Percentiles rank a stretch among this genome's conserved stretches.
phyloP scores from a whole-genome alignment of 805 yeast species.

The Candida montana region DNA sequence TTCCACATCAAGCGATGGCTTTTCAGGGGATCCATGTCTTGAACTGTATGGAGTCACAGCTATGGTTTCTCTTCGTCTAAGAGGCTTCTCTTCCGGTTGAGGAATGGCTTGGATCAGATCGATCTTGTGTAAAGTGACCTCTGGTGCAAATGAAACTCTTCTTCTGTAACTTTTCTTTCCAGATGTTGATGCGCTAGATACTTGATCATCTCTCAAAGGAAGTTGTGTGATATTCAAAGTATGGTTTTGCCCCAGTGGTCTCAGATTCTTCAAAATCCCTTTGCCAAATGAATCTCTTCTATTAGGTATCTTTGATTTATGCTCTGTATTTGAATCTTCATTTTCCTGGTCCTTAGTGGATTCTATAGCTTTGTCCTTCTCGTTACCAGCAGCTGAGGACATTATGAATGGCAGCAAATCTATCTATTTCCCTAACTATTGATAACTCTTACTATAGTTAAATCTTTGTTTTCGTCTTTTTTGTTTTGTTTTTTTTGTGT shows the following conservation, averaged over 20 bases:
- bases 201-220: slow-evolving; percentile 13
- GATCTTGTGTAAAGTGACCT: slow-evolving; percentile 26
- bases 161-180: slow-evolving; percentile 19
- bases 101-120: slow-evolving; percentile 15
- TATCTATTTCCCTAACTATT: no score
- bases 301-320: slow-evolving; percentile 7
- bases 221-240: slow-evolving; percentile 16
- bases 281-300: slow-evolving; percentile 22
- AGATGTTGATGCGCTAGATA: slow-evolving; percentile 1
- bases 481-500: no score
- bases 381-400: not conserved
- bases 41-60: slow-evolving; percentile 18
- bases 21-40: slow-evolving; percentile 6
- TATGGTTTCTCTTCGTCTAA: slow-evolving; percentile 25
- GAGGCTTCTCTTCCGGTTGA: slow-evolving; percentile 15
- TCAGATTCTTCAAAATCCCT: slow-evolving; percentile 21
- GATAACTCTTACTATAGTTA: no score
- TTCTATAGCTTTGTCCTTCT: no score
- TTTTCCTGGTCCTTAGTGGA: slow-evolving; percentile 3
- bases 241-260: slow-evolving; percentile 10
- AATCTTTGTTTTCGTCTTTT: not conserved
- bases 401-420: not conserved
- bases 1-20: slow-evolving; percentile 7
- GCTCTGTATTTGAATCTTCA: not conserved
- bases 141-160: slow-evolving; percentile 28